Conservation (phyloP, 805 yeast genomes). For the Zygosaccharomyces bailii region DNA sequence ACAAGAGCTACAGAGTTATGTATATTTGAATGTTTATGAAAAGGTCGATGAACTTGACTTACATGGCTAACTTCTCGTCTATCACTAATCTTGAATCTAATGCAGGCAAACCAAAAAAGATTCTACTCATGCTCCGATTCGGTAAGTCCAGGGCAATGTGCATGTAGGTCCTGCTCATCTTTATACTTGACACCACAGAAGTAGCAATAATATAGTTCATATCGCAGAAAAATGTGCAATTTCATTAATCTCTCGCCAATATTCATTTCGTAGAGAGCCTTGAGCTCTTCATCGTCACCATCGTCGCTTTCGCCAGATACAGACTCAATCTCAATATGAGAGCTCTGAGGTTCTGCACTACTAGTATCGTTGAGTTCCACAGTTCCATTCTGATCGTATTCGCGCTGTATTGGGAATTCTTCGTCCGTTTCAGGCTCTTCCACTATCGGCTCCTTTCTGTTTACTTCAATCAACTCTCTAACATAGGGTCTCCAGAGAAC, state of each 20-base stretch:
- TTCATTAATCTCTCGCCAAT: conserved; percentile 32
- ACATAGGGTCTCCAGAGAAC: conserved; percentile 44
- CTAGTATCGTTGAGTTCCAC: not conserved
- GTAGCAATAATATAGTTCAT: conserved; percentile 44
- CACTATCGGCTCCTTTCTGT: conserved; percentile 13
- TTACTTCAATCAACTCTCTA: conserved; percentile 13
- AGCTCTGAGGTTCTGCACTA: not conserved
- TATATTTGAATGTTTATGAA: not conserved
- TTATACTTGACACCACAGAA: conserved; percentile 47
- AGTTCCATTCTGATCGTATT: not conserved
- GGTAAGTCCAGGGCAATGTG: conserved; percentile 48
- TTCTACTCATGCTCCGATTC: conserved; percentile 42
- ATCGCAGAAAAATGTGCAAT: conserved; percentile 41
- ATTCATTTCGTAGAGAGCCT: conserved; percentile 28
- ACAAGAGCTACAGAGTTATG: not conserved
- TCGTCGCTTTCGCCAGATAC: conserved; percentile 11
- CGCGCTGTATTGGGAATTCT: not conserved
- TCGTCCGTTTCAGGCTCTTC: conserved; percentile 13
- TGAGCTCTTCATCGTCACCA: conserved; percentile 34
- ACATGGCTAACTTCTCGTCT: no score
- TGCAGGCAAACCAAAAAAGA: no score
- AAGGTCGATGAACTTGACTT: no score
- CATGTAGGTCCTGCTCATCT: conserved; percentile 38
- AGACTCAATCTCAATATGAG: conserved; percentile 13
- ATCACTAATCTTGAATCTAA: no score